phyloP scores from a whole-genome alignment of 108 stramenopile species.

The Chaetoceros tenuissimus region DNA sequence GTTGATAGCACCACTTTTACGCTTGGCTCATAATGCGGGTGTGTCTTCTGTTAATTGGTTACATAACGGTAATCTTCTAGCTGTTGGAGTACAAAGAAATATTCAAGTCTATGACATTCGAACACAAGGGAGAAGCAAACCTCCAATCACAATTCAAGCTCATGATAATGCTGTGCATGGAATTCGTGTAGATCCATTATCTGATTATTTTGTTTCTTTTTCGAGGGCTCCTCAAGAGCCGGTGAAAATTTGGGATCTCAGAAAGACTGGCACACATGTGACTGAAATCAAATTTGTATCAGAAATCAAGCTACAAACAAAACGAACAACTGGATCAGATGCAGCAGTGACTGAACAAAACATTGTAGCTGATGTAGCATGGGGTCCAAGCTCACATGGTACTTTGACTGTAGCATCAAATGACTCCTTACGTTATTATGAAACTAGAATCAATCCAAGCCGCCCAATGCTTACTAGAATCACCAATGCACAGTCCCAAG shows the following conservation, averaged over 20 bases:
- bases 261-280: conserved; percentile 48
- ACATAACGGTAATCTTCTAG: conserved; percentile 49
- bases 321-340: background rate
- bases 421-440: conserved; percentile 40
- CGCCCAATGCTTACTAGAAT: conserved; percentile 34
- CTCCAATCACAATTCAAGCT: conserved; percentile 44
- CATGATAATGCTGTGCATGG: conserved; percentile 67
- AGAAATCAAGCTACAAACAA: background rate
- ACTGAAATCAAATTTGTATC: conserved; percentile 47
- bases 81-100: conserved; percentile 46
- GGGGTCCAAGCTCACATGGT: conserved; percentile 28
- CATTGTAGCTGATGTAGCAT: conserved; percentile 32
- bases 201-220: conserved; percentile 43
- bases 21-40: conserved; percentile 44
- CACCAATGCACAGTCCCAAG: conserved; percentile 9
- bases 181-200: conserved; percentile 42
- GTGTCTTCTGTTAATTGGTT: conserved; percentile 68
- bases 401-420: conserved; percentile 37
- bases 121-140: conserved; percentile 38
- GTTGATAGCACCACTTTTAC: conserved; percentile 18
- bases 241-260: conserved; percentile 65
- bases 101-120: conserved; percentile 69
- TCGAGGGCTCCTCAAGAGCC: conserved; percentile 37
- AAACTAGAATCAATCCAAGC: conserved; percentile 43
- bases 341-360: background rate